Evolutionary conservation across 164 flowering plant species (phyloP).

Genomic region (Amborella trichopoda): DNA sequence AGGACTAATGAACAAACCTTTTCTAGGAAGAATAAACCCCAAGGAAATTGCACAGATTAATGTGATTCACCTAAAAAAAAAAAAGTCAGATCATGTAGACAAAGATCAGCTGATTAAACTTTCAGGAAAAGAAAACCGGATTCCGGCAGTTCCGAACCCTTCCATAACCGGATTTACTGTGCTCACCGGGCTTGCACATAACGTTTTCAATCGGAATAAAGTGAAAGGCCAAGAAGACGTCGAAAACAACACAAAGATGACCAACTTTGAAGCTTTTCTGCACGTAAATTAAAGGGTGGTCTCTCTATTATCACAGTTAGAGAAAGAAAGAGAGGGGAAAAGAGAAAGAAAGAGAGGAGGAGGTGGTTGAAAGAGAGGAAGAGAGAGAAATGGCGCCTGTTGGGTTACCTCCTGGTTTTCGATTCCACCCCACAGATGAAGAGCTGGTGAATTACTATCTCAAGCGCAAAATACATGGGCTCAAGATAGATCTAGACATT

Average conservation of each 20-base stretch:
- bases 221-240: constrained; percentile 17
- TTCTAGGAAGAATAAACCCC: background rate
- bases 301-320: background rate
- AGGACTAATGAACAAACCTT: background rate
- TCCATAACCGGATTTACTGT: background rate
- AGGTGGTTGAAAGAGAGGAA: constrained; percentile 1
- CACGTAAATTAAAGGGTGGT: constrained; percentile 8
- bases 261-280: constrained; percentile 44
- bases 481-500: constrained; percentile 72
- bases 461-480: constrained; percentile 72
- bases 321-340: background rate
- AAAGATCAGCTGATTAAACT: background rate
- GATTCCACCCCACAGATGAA: constrained; percentile 92
- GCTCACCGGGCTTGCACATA: constrained; percentile 36
- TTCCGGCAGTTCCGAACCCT: too few species aligned
- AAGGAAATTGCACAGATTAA: background rate
- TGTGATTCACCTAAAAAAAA: background rate
- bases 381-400: constrained; percentile 51
- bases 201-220: constrained; percentile 84
- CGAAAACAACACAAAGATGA: constrained; percentile 36
- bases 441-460: constrained; percentile 87
- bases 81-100: background rate
- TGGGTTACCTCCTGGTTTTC: constrained; percentile 80
- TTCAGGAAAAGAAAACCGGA: constrained; percentile 5
- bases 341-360: background rate